Evolutionary conservation across 1,139 yeast genomes (phyloP), one percentile per base, ranked within the genome.

Genomic region (Saccharomyces hybrid): DNA sequence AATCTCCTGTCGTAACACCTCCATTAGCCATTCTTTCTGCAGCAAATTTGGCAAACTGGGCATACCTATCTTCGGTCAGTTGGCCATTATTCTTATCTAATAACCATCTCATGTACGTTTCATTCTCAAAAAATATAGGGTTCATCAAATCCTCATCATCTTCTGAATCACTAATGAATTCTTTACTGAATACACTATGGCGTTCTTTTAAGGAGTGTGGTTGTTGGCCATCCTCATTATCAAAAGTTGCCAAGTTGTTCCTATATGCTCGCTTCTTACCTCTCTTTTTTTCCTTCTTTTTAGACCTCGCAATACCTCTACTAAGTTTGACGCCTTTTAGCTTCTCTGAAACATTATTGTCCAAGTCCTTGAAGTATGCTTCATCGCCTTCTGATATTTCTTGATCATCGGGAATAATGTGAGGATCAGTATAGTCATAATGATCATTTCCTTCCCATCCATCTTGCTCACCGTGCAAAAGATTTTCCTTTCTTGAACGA

Each of bases 71-170:
- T 8, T 61, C 57, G 1, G 71, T 57, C 11, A 68, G 53, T 42
- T 61, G 61, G 2, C 71, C 70, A 26, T 58, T 50, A 52, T 63
- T 53, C 46, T 56, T 67, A 54, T 68, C 70, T 7, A 66, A 55
- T 50, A 68, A 52, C 58, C 60, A 66, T 54, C 70, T 64, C 66
- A 68, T 57, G 50, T 61, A 68, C 64, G 62, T 63, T 55, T 69
- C 73, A 56, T 69, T 69, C 55, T 69, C 71, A 55, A 64, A 69
- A 50, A 69, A 69, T 2, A 63, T 56, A 5, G 70, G 61, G 46
- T 61, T 60, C 47, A 61, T 50, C 1, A 46, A 16, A 5, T 58
- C 62, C 21, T 64, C 67, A 6, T 63, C 64, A 29, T 63, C 67
- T 26, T 68, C 72, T 14, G 71, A 68, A 53, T 69, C 72, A 51